Percentiles rank a stretch among this genome's conserved stretches.
Evolutionary conservation across 1,284 basidiomycete species (phyloP).

Genomic region (Porogramme epimiltina): DNA sequence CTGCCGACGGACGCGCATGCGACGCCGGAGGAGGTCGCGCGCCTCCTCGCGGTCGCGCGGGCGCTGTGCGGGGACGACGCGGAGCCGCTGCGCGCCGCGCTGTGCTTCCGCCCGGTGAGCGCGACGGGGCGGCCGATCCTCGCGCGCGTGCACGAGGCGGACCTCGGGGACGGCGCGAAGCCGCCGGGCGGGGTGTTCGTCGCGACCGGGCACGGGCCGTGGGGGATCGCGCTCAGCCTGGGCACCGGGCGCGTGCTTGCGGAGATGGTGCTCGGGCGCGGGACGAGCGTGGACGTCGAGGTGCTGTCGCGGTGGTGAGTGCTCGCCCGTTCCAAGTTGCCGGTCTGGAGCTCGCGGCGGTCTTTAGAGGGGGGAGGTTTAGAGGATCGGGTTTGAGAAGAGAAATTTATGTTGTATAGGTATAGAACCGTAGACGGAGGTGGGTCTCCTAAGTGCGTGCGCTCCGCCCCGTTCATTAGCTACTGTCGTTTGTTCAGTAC

Average conservation of each 20-base stretch:
- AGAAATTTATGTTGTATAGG: no score
- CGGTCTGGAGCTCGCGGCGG: no score
- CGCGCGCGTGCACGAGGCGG: slow-evolving; percentile 28
- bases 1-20: slow-evolving; percentile 26
- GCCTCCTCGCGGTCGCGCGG: slow-evolving; percentile 27
- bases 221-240: slow-evolving; percentile 39
- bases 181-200: slow-evolving; percentile 31
- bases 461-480: no score
- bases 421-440: no score
- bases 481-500: neutral
- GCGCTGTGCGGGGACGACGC: slow-evolving; percentile 28
- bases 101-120: slow-evolving; percentile 40
- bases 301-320: slow-evolving; percentile 31
- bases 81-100: slow-evolving; percentile 26
- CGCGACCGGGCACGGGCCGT: slow-evolving; percentile 39
- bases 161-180: slow-evolving; percentile 29
- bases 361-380: no score
- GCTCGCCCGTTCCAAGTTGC: neutral
- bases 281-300: slow-evolving; percentile 34
- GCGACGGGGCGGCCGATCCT: slow-evolving; percentile 34
- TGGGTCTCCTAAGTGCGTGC: no score
- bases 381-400: no score
- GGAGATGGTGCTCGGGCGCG: slow-evolving; percentile 35
- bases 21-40: slow-evolving; percentile 20
- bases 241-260: slow-evolving; percentile 37